Evolutionary conservation across 257 asterid genomes (phyloP).

Genomic region (Ophiorrhiza pumila): DNA sequence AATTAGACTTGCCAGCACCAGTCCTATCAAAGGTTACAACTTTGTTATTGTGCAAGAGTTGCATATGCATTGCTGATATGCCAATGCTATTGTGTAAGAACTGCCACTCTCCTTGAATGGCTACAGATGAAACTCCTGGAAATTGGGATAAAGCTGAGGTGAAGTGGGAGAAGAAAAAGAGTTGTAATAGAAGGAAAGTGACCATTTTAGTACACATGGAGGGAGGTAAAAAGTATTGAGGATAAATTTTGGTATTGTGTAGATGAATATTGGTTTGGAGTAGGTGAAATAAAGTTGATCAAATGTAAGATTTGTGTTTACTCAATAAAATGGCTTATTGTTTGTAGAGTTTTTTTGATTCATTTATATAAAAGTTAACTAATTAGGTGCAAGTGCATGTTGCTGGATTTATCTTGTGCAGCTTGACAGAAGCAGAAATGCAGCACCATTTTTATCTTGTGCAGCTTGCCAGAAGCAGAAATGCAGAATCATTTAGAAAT

Average conservation of each 20-base stretch:
- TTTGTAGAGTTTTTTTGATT: not conserved
- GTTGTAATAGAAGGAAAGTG: slow-evolving; percentile 1
- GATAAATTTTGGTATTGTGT: not conserved
- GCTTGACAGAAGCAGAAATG: not conserved
- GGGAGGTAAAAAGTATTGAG: too few relatives aligned
- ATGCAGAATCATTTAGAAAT: slow-evolving; percentile 1
- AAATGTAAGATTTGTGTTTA: slow-evolving; percentile 1
- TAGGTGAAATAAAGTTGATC: not conserved
- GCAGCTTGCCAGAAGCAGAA: too few relatives aligned
- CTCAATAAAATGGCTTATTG: not conserved
- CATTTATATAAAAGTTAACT: not conserved
- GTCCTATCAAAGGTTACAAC: slow-evolving; percentile 68
- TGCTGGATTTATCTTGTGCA: slow-evolving; percentile 3
- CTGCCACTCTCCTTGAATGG: slow-evolving; percentile 23
- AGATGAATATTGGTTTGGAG: slow-evolving; percentile 5
- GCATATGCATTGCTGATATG: slow-evolving; percentile 86
- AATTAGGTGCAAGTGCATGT: not conserved
- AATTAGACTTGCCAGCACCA: slow-evolving; percentile 61
- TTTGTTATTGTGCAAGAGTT: slow-evolving; percentile 55
- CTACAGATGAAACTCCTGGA: not conserved
- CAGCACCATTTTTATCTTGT: slow-evolving; percentile 3
- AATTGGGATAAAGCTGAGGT: not conserved
- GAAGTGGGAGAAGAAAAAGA: slow-evolving; percentile 6
- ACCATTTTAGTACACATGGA: not conserved
- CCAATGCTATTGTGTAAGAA: slow-evolving; percentile 41